A percentile compares a stretch with the other conserved stretches of the same genome.
phyloP scores from a whole-genome alignment of 495 filamentous ascomycete species.

The Bacidia gigantensis region DNA sequence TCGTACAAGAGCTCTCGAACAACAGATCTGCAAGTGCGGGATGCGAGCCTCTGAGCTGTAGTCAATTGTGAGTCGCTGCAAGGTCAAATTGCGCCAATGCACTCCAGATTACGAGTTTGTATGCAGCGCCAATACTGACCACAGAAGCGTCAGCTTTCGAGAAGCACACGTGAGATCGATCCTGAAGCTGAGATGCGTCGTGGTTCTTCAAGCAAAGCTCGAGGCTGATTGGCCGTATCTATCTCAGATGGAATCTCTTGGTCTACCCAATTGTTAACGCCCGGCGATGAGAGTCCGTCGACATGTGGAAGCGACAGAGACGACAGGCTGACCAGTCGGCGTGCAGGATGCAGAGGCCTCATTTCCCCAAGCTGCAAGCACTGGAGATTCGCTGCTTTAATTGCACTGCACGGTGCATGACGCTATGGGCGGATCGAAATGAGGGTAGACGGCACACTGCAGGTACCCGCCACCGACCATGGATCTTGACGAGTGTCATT shows the following conservation, averaged over 20 bases:
- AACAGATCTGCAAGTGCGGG: background rate
- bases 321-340: background rate
- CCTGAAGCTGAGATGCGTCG: background rate
- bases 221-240: background rate
- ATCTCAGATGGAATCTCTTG: background rate
- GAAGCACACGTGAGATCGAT: background rate
- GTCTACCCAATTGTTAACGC: background rate
- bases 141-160: background rate
- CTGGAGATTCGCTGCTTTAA: background rate
- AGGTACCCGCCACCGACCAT: background rate
- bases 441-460: background rate
- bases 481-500: background rate
- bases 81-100: background rate
- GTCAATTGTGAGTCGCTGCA: background rate
- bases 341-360: background rate
- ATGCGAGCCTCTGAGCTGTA: background rate
- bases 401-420: background rate
- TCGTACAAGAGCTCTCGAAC: background rate
- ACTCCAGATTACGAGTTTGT: background rate
- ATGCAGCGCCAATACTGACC: background rate
- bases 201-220: background rate
- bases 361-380: background rate
- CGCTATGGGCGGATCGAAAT: background rate
- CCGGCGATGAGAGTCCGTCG: background rate
- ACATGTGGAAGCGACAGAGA: background rate